Conservation (phyloP, 495 filamentous ascomycete species). For the Penicillium dipodomyicola region DNA sequence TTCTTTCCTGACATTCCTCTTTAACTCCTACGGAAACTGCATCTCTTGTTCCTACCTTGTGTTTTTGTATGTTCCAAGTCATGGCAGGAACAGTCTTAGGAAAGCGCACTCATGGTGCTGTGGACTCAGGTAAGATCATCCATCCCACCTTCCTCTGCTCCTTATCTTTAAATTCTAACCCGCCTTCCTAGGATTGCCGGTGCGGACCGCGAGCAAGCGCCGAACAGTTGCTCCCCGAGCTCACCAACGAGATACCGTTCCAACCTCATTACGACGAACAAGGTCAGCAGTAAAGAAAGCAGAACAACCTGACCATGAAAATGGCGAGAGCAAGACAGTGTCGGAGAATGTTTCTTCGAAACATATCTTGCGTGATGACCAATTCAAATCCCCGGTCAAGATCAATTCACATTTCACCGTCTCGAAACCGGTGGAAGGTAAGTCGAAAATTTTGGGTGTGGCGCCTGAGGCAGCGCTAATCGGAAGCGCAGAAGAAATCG, state of each 20-base stretch:
- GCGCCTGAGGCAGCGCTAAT: background rate
- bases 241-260: conserved; percentile 25
- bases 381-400: conserved; percentile 33
- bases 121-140: conserved; percentile 50
- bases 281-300: conserved; percentile 33
- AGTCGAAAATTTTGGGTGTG: conserved; percentile 8
- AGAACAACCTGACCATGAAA: conserved; percentile 29
- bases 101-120: conserved; percentile 61
- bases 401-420: conserved; percentile 31
- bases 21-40: conserved; percentile 3
- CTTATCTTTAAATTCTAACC: conserved; percentile 10
- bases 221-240: conserved; percentile 48
- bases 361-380: conserved; percentile 29
- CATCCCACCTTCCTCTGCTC: conserved; percentile 1
- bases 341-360: conserved; percentile 27
- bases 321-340: conserved; percentile 28
- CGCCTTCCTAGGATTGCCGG: conserved; percentile 32
- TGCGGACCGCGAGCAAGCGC: conserved; percentile 61
- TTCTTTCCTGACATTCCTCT: conserved; percentile 11
- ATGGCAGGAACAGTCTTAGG: conserved; percentile 61
- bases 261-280: conserved; percentile 31
- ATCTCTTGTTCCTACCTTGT: conserved; percentile 7
- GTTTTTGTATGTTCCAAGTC: background rate
- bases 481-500: conserved; percentile 19
- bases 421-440: conserved; percentile 39